These are phyloP conservation scores for Colletotrichum echinochloae DNA, from an alignment of 2,329 filamentous ascomycete species.

Conservation along the genomic window DNA sequence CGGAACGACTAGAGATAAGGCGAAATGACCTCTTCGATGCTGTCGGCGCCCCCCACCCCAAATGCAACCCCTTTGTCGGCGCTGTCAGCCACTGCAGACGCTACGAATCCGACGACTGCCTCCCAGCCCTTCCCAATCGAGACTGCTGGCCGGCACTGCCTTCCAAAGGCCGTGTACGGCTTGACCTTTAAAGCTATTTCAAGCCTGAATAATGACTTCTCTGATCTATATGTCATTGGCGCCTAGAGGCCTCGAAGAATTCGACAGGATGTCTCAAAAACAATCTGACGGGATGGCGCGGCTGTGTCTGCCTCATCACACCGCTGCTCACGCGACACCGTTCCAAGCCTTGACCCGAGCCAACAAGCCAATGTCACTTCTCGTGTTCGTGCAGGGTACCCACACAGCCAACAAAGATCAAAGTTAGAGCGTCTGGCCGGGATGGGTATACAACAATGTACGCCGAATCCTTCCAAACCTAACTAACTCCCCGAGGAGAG, in stretches of 20 bases:
- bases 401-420: constrained; percentile 22
- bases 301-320: constrained; percentile 20
- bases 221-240: background rate
- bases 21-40: background rate
- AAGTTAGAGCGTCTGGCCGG: background rate
- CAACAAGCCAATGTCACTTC: constrained; percentile 3
- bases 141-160: constrained; percentile 3
- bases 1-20: background rate
- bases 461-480: background rate
- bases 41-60: background rate
- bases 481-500: background rate
- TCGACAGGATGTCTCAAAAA: background rate
- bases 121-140: constrained; percentile 18
- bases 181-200: background rate
- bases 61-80: constrained; percentile 14
- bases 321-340: constrained; percentile 37
- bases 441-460: background rate
- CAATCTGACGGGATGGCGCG: background rate
- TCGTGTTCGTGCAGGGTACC: constrained; percentile 8
- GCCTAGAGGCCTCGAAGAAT: background rate
- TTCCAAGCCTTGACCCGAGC: constrained; percentile 6
- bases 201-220: background rate
- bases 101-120: too few relatives aligned
- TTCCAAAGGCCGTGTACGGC: background rate
- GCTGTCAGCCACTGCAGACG: background rate